Evolutionary conservation across 176 grass and related monocot genomes (phyloP), one percentile per base, ranked within the genome.

Genomic region (Avena eriantha): DNA sequence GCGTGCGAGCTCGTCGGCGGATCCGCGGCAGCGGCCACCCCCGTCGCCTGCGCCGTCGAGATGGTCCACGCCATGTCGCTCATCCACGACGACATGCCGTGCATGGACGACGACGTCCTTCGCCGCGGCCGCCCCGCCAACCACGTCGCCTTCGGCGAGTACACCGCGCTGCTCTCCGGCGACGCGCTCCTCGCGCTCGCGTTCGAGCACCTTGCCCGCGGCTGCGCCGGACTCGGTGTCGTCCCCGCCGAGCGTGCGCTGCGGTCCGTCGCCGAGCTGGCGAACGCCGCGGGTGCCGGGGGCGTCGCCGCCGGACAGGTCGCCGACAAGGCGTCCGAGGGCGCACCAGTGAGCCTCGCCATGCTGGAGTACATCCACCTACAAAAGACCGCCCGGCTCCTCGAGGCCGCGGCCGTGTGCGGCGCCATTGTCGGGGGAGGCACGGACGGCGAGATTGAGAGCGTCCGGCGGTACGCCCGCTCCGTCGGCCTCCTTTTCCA

Each of bases 341-440:
- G 36, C 3, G 5, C 1, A 4, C 13, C 58, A 19, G 19, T 59
- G 56, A 11, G 18, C 18, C 33, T 57, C 4, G 34, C 54, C 3
- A 7, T 5, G 76, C 53, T 79, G 19, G 76, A 79, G 53, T 79
- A 79, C 76, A 79, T 79, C 31, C 33, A 41, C 76, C 4, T 59
- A 33, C 76, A 79, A 54, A 79, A 79, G 76, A 79, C 76, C 10
- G 76, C 51, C 9, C 76, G 76, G 31, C 76, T 78, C 1, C 4
- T 78, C 2, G 76, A 78, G 76, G 76, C 76, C 53, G 76, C 76
- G 17, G 76, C 76, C 2, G 76, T 39, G 76, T 59, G 18, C 19
- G 56, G 76, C 19, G 55, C 76, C 5, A 8, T 41, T 12, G 55
- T 60, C 5, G 76, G 76, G 19, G 76, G 4, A n/a, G 76, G 54